Conservation (phyloP, 179 eudicot genomes). For the Spergularia azorica region DNA sequence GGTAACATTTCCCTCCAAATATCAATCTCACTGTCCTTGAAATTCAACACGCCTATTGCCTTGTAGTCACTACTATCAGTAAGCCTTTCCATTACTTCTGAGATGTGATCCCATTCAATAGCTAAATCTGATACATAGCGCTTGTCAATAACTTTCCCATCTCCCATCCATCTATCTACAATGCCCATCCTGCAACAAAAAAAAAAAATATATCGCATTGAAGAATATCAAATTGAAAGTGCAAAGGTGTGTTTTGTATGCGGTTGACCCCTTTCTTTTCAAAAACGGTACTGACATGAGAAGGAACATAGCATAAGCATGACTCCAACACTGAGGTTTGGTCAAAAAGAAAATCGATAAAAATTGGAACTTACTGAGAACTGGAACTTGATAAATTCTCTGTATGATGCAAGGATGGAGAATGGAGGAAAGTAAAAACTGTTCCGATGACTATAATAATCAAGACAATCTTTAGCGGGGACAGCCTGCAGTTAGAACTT, state of each 20-base stretch:
- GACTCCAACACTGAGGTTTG: constrained; percentile 3
- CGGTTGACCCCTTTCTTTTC: neutral
- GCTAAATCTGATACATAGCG: constrained; percentile 54
- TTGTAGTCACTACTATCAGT: constrained; percentile 54
- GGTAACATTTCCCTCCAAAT: constrained; percentile 63
- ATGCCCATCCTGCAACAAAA: constrained; percentile 52
- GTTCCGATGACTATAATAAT: constrained; percentile 60
- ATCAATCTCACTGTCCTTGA: constrained; percentile 56
- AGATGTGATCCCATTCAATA: constrained; percentile 62
- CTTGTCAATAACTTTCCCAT: constrained; percentile 44
- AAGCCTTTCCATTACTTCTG: constrained; percentile 45
- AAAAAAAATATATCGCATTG: constrained; percentile 13
- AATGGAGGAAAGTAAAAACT: constrained; percentile 52
- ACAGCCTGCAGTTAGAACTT: constrained; percentile 48
- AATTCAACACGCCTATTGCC: constrained; percentile 73
- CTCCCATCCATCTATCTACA: constrained; percentile 61
- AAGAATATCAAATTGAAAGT: constrained; percentile 13
- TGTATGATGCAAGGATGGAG: constrained; percentile 61
- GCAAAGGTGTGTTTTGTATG: neutral
- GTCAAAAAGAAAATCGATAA: neutral
- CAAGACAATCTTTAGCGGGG: constrained; percentile 57
- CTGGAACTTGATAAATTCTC: constrained; percentile 45
- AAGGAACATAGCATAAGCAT: neutral
- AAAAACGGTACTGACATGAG: neutral
- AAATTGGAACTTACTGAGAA: constrained; percentile 48